Evolutionary conservation across 2,329 filamentous ascomycete genomes (phyloP), one percentile per base, ranked within the genome.

Genomic region (Phoma sp.): DNA sequence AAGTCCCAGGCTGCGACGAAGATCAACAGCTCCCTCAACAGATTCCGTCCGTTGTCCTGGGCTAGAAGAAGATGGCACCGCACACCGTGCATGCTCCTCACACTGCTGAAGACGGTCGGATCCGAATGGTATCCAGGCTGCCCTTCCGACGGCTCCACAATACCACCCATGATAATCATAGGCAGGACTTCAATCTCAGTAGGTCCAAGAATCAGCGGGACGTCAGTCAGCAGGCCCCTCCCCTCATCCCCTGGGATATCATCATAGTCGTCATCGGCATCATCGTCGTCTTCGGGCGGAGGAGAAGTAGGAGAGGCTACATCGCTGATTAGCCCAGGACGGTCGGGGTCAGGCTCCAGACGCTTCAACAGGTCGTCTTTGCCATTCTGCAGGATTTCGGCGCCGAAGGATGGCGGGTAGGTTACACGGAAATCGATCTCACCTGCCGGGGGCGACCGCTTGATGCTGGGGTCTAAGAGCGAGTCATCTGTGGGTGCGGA

Each of bases 1-100:
- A 97, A 87, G 70, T 97, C 93, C 93, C 93, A 98, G 7, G 96
- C 93, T 5, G 93, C 93, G 59, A 97, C 96, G 73, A 97, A 97
- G 53, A 98, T 96, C 36, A 98, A 81, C 67, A 98, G 85, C 74
- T 98, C 93, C 50, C 93, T 84, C 1, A 98, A 81, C 4, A 98
- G 80, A 69, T 96, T 96, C 63, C 93, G 88, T 3, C 93, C 93
- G 58, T 92, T 96, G 68, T 96, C 92, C 56, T 96, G 86, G 0
- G 92, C 92, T 34, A 98, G 80, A 42, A 98, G 85, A 69, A 97
- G 90, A 69, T 96, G 90, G 67, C 93, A 97, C 18, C 93, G 83
- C 1, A 93, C 91, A 57, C 92, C 91, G 74, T 97, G 92, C 76
- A 96, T 87, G 69, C 93, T 96, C 69, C 92, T 78, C 3, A 82